Conservation (phyloP, 1,284 basidiomycete genomes). For the Sporisorium scitamineum region DNA sequence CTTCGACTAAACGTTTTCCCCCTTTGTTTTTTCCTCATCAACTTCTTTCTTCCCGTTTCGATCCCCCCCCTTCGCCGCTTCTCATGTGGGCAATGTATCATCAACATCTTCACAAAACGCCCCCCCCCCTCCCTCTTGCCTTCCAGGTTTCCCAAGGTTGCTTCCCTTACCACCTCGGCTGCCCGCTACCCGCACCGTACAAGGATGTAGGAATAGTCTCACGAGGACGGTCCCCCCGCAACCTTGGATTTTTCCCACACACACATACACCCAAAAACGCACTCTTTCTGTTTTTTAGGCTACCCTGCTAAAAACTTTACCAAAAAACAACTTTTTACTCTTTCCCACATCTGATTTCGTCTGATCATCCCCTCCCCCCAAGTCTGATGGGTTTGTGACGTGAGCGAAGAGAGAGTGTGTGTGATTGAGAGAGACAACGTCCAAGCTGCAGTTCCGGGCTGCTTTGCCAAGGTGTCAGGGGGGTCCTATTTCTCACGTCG, state of each 20-base stretch:
- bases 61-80: conserved; percentile 1
- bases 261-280: not conserved
- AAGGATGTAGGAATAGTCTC: not conserved
- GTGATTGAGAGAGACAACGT: no score
- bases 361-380: no score
- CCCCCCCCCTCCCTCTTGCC: no score
- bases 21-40: no score
- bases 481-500: no score
- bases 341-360: no score
- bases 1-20: conserved; percentile 76
- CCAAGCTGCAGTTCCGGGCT: no score
- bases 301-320: not conserved
- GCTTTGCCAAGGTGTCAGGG: no score
- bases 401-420: no score
- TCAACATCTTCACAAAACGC: conserved; percentile 21
- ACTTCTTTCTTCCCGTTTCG: not conserved
- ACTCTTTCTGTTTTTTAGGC: not conserved
- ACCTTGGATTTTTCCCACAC: not conserved
- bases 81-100: conserved; percentile 26
- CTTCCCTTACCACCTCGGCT: not conserved
- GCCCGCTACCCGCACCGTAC: not conserved
- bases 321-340: not conserved
- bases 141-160: no score
- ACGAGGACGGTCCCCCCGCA: no score
- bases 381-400: no score